Base-by-base conservation (phyloP, 192 early-diverging fungal species). In the Coemansia asiatica region DNA sequence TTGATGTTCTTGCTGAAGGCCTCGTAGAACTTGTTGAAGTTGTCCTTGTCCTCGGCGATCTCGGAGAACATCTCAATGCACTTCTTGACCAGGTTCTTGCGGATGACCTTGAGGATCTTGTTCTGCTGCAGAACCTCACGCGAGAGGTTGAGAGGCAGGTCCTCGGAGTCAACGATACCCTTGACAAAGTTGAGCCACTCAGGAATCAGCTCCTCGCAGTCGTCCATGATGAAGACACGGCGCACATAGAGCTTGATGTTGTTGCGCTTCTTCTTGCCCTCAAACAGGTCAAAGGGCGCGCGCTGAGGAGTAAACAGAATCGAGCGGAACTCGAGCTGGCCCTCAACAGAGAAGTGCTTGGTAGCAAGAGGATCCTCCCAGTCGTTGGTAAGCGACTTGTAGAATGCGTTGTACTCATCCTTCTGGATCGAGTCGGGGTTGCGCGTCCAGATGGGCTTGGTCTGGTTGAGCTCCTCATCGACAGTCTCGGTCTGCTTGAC, bases 171-270 rank as follows among this genome's bases (percentile, higher is more conserved):
- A 74, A 99, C 97, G 75, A 99, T 92, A 85, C 95, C 97, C 94
- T 98, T 96, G 91, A 99, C 86, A 79, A 99, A 99, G 83, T 88
- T 91, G 76, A 99, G 89, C 92, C 94, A 99, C 85, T 98, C 95
- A 72, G 97, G 97, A 74, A 99, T 95, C 71, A 99, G 85, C 69
- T 99, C 96, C 75, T 97, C 95, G 86, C 94, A 97, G 88, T 99
- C 95, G 79, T 99, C 96, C 93, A 96, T 98, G 84, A 99, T 99
- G 87, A 99, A 98, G 71, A 99, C 97, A 72, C 96, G 95, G 76
- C 95, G 94, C 74, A 98, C 96, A 84, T 97, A 99, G 66, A 99
- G 89, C 88, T 97, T 98, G 89, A 99, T 97, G 93, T 97, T 98
- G 91, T 97, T 97, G 81, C 95, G 91, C 91, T 98, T 98, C 93